Percentiles rank a stretch among this genome's conserved stretches.
These are phyloP conservation scores for Pinus albicaulis DNA, from an alignment of 75 land plant species.

Conservation along the genomic window DNA sequence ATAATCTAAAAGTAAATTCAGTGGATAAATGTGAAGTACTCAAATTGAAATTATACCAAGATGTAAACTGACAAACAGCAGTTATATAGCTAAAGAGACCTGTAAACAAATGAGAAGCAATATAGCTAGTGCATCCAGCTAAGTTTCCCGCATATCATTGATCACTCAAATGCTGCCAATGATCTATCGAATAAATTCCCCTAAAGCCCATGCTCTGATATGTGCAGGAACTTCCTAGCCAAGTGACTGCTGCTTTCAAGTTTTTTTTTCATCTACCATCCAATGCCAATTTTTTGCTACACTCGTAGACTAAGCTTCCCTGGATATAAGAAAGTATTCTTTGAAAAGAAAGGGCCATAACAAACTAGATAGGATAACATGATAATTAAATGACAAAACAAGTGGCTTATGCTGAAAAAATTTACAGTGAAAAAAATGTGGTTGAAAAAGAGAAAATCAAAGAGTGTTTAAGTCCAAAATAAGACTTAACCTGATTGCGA, in stretches of 20 bases:
- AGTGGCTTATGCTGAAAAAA: not conserved
- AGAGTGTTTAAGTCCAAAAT: not conserved
- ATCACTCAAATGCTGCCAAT: too few relatives aligned
- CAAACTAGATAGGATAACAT: not conserved
- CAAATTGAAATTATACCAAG: too few relatives aligned
- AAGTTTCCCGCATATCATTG: too few relatives aligned
- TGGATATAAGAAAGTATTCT: not conserved
- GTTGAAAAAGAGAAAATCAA: not conserved
- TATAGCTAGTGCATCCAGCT: too few relatives aligned
- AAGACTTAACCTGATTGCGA: conserved; percentile 73
- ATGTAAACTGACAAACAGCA: too few relatives aligned
- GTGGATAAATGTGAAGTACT: too few relatives aligned
- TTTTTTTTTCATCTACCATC: not conserved
- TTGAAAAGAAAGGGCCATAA: not conserved
- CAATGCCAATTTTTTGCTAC: not conserved
- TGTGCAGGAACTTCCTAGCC: too few relatives aligned
- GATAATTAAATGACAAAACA: not conserved
- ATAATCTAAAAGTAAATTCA: too few relatives aligned
- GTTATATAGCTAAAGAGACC: too few relatives aligned
- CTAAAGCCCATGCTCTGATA: too few relatives aligned
- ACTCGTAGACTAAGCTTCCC: not conserved
- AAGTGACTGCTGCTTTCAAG: not conserved
- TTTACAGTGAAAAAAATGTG: not conserved
- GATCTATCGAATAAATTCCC: too few relatives aligned
- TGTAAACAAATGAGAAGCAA: too few relatives aligned